Evolutionary conservation across 2,329 filamentous ascomycete genomes (phyloP).

Genomic region (Grosmannia clavigera): DNA sequence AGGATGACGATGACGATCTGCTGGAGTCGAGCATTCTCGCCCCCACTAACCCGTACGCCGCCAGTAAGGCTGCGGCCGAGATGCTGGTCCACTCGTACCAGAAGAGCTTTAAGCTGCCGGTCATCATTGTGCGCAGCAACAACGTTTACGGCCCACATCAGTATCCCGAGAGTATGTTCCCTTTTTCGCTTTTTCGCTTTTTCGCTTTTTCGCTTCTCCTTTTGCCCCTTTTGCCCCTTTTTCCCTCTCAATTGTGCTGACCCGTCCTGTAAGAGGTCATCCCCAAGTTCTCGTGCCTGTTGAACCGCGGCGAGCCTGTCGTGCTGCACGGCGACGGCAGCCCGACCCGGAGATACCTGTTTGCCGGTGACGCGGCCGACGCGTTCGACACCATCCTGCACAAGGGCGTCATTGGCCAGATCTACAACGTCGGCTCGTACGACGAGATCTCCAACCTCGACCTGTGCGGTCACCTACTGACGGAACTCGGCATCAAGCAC

Average conservation of each 20-base stretch:
- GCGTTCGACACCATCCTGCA: constrained; percentile 78
- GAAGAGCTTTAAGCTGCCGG: constrained; percentile 69
- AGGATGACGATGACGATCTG: constrained; percentile 57
- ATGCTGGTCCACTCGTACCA: constrained; percentile 82
- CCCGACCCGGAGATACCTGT: constrained; percentile 64
- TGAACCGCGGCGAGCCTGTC: constrained; percentile 53
- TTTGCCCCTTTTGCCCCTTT: background rate
- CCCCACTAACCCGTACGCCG: constrained; percentile 72
- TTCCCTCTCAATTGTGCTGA: background rate
- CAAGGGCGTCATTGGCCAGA: constrained; percentile 58
- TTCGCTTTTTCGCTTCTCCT: constrained; percentile 4
- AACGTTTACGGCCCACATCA: constrained; percentile 81
- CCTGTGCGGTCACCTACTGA: constrained; percentile 53
- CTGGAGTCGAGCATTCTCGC: constrained; percentile 62
- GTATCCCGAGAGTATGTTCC: constrained; percentile 61
- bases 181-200: background rate
- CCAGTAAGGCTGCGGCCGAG: constrained; percentile 70
- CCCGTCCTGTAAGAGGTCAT: constrained; percentile 58
- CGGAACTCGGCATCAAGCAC: constrained; percentile 45
- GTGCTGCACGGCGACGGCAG: constrained; percentile 67
- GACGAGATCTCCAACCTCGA: constrained; percentile 67
- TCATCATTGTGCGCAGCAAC: constrained; percentile 70
- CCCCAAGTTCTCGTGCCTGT: constrained; percentile 64
- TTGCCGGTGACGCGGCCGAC: constrained; percentile 66
- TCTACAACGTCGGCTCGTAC: constrained; percentile 71